Percentiles rank a stretch among this genome's conserved stretches.
These are phyloP conservation scores for Hexamita inflata DNA, from an alignment of 208 protist genomes.

Conservation along the genomic window DNA sequence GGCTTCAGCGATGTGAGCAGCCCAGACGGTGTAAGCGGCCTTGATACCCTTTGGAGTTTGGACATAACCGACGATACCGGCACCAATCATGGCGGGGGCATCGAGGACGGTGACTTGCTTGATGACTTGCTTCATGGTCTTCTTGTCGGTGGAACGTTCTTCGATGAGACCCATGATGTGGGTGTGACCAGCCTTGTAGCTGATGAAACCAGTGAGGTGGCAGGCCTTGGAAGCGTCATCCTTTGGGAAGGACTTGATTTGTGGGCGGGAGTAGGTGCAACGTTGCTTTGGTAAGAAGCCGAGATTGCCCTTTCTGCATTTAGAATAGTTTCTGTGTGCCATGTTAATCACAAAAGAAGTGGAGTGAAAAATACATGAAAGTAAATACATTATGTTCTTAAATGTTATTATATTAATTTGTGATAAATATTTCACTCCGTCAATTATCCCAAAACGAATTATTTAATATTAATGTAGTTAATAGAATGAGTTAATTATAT, in stretches of 20 bases:
- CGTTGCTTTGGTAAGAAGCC: conserved; percentile 41
- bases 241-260: conserved; percentile 36
- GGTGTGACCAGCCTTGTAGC: conserved; percentile 98
- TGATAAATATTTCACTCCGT: too few species aligned
- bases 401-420: too few species aligned
- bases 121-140: conserved; percentile 95
- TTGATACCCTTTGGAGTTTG: conserved; percentile 81
- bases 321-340: conserved; percentile 21
- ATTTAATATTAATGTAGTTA: too few species aligned
- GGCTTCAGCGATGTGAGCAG: conserved; percentile 76
- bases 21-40: conserved; percentile 88
- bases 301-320: conserved; percentile 35
- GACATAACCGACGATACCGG: conserved; percentile 92
- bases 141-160: conserved; percentile 69
- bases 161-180: conserved; percentile 94
- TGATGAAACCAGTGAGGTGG: conserved; percentile 62
- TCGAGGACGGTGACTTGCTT: conserved; percentile 95
- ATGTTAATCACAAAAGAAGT: too few species aligned
- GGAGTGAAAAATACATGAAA: too few species aligned
- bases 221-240: conserved; percentile 6
- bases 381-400: too few species aligned
- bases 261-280: background rate
- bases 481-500: too few species aligned
- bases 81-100: conserved; percentile 84
- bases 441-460: too few species aligned